Conservation (phyloP, 2,329 filamentous ascomycete genomes). For the Trichoderma sp. region DNA sequence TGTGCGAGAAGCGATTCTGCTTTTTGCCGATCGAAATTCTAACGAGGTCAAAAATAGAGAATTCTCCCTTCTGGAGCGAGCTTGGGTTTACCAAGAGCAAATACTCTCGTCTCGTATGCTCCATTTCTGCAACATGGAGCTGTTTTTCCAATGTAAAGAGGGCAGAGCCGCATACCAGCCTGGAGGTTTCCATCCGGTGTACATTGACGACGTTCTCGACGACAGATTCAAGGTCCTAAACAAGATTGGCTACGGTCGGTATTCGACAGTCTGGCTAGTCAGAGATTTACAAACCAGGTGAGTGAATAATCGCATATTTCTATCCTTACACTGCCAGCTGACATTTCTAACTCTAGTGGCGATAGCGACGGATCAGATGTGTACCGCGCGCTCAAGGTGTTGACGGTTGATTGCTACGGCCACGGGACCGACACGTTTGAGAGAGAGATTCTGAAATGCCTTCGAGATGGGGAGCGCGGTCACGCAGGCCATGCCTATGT, state of each 20-base stretch:
- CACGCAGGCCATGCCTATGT: not conserved
- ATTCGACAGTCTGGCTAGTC: slow-evolving; percentile 25
- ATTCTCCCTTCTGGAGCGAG: not conserved
- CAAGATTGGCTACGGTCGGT: slow-evolving; percentile 24
- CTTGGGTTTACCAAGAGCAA: not conserved
- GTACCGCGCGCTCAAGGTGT: not conserved
- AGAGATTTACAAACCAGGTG: slow-evolving; percentile 3
- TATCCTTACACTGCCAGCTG: not conserved
- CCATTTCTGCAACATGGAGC: not conserved
- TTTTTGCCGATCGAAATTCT: not conserved
- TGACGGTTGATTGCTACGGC: not conserved
- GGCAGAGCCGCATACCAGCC: slow-evolving; percentile 11
- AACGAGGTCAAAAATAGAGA: not conserved
- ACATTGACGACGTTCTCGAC: slow-evolving; percentile 21
- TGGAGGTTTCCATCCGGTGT: slow-evolving; percentile 23
- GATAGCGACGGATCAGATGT: not conserved
- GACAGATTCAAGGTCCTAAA: slow-evolving; percentile 20
- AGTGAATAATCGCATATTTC: not conserved
- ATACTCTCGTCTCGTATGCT: not conserved
- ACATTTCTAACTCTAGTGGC: not conserved
- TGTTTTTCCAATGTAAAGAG: not conserved
- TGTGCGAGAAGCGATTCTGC: not conserved
- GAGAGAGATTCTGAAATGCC: not conserved
- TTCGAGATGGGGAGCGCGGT: not conserved
- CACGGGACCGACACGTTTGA: not conserved